Base-by-base conservation (phyloP, 805 yeast species). In the Yarrowia hollandica region DNA sequence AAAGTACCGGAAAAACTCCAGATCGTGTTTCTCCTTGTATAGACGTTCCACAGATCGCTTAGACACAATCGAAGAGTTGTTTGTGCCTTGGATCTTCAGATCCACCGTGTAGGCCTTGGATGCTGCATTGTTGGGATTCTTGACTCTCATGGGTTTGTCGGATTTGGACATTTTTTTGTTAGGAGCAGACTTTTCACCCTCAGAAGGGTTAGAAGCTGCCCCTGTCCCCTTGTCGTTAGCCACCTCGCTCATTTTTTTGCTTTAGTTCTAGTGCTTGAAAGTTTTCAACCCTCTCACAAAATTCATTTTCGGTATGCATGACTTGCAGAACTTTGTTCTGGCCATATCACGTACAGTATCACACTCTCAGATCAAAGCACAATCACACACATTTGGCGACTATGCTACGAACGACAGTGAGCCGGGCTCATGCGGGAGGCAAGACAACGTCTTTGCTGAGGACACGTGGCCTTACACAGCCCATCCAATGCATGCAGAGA, bases 61-160 rank as follows among this genome's bases (percentile, higher is more conserved):
- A 2, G 94, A 86, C 1, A 86, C 90, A 50, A 88, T 88, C 0
- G 95, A 88, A 7, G 90, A 86, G 65, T 85, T 86, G 67, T 88
- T 88, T 2, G 96, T 88, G 3, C 89, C 90, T 71, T 88, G 95
- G n/a, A 88, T 83, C 44, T 52, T 52, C 19, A 52, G 58, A 52
- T 52, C 44, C 35, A 52, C 44, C 12, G 42, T 35, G 26, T 52
- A 28, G 18, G 58, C 44, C 35, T 35, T 52, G 22, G 42, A 26
- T 3, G 44, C 44, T 5, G 18, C 25, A 22, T 35, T 35, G 15
- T 26, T 35, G 34, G 42, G 44, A 35, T 52, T 52, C 26, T 52
- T 37, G n/a, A 35, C 26, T 25, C 26, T 16, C 25, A 28, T 26
- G 4, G 44, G 26, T 18, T 28, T 25, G 35, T 18, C 44, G 16